Conservation (phyloP, 2,329 filamentous ascomycete species). For the Diaporthe longicolla region DNA sequence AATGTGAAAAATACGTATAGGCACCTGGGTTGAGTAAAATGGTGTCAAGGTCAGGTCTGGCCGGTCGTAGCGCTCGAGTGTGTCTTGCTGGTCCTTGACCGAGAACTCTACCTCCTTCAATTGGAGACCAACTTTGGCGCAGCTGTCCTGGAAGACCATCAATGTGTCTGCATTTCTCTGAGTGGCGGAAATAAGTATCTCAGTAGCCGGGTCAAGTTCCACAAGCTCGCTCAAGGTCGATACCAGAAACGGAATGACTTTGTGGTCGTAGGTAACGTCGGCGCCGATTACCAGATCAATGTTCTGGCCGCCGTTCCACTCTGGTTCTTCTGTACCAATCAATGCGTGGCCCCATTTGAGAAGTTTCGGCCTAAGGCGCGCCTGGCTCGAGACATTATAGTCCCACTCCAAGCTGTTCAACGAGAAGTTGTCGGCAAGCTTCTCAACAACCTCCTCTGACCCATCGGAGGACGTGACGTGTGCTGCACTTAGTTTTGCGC, state of each 20-base stretch:
- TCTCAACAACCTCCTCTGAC: conserved; percentile 78
- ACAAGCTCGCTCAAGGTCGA: conserved; percentile 76
- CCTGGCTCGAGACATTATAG: conserved; percentile 50
- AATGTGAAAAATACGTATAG: conserved; percentile 37
- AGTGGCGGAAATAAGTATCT: conserved; percentile 78
- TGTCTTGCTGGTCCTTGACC: conserved; percentile 1
- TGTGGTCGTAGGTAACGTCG: conserved; percentile 82
- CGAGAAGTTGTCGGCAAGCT: conserved; percentile 76
- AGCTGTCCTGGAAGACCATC: conserved; percentile 23
- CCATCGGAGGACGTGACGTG: conserved; percentile 81
- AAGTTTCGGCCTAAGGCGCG: conserved; percentile 64
- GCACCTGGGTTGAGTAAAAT: conserved; percentile 33
- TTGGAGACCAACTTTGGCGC: conserved; percentile 20
- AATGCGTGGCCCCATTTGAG: conserved; percentile 76
- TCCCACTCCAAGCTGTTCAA: conserved; percentile 72
- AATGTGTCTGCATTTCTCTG: conserved; percentile 69
- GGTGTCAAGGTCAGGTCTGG: conserved; percentile 29
- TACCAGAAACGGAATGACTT: conserved; percentile 73
- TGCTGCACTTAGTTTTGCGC: conserved; percentile 73
- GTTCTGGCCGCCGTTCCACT: conserved; percentile 61
- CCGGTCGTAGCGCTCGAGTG: neutral
- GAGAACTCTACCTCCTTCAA: conserved; percentile 16
- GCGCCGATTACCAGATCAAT: conserved; percentile 80
- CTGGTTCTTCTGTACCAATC: conserved; percentile 68
- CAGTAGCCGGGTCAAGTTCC: conserved; percentile 65